Base-by-base conservation (phyloP, 345 rosid genomes). In the Eucalyptus curtisii region DNA sequence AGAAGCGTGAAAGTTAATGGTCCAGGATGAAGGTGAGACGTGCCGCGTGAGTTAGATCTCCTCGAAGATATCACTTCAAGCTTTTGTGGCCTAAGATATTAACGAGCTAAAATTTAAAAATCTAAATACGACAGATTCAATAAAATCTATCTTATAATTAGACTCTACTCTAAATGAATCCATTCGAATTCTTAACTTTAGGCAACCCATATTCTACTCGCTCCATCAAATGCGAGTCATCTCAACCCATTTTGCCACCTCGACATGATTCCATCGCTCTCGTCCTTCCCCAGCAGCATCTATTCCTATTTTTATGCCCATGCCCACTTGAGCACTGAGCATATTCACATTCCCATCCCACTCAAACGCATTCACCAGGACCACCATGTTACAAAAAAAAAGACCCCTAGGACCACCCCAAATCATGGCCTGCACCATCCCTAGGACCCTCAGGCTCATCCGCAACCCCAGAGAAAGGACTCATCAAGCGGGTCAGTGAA, bases 101-200 rank as follows among this genome's bases (percentile, higher is more conserved):
- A 55, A 55, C 30, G 13, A 6, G 13, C 30, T 55, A 10, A 55
- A 55, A 55, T 55, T 22, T 3, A 55, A 0, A 10, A 55, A 22
- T 55, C 10, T 13, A 0, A 10, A 10, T 20, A 52, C 25, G 25
- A 7, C 5, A 8, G 10, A 55, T 10, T 55, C 61, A 0, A 0
- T 55, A 24, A 55, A 55, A 55, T 55, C 30, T 10, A 55, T 55
- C 24, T 55, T 55, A 22, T 22, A 55, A 10, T 55, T 55, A 12
- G 31, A 61, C 68, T 61, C 66, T 59, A 59, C 30, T 1, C 13
- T 57, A 24, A n/a, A 25, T 59, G 6, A 59, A 59, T 3, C 7
- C 66, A 27, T 27, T 59, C 66, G n/a, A 27, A 59, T 11, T 25
- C 31, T 6, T 59, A 59, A 59, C 66, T 59, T 59, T 61, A 13